A percentile compares a stretch with the other conserved stretches of the same genome.
Conservation (phyloP, 768 basidiomycete species). For the Calocybe gangraenosa region DNA sequence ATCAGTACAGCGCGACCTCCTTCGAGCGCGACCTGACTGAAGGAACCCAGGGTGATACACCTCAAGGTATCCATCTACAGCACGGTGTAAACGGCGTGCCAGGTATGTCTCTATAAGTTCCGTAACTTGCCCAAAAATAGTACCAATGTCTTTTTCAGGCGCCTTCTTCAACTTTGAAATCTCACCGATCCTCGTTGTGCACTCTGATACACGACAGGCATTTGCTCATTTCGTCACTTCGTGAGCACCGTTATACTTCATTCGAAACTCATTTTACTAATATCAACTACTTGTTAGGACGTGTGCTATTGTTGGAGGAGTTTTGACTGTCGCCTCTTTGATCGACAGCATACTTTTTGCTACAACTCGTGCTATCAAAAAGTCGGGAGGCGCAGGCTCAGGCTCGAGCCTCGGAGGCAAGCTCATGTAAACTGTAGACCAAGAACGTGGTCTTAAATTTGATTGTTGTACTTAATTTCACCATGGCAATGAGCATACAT, state of each 20-base stretch:
- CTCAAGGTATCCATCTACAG: constrained; percentile 64
- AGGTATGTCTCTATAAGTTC: constrained; percentile 27
- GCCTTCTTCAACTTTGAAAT: constrained; percentile 95
- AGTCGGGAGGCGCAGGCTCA: constrained; percentile 33
- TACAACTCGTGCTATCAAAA: constrained; percentile 71
- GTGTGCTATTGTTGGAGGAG: constrained; percentile 96
- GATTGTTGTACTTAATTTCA: constrained; percentile 11
- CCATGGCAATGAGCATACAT: constrained; percentile 9
- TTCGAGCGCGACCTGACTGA: constrained; percentile 89
- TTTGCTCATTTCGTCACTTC: constrained; percentile 99
- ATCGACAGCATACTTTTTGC: constrained; percentile 86
- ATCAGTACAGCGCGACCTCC: constrained; percentile 94
- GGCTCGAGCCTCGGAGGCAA: constrained; percentile 32
- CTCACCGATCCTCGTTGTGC: constrained; percentile 92
- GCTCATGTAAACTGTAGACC: constrained; percentile 34
- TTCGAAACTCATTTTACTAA: constrained; percentile 3
- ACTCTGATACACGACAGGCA: constrained; percentile 86
- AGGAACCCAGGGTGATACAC: constrained; percentile 52
- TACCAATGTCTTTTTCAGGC: constrained; percentile 34
- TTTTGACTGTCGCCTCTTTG: constrained; percentile 89
- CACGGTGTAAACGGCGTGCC: constrained; percentile 77
- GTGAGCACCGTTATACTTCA: constrained; percentile 41
- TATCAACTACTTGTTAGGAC: constrained; percentile 49
- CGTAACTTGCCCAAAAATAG: too few species aligned
- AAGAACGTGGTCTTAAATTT: constrained; percentile 7